Evolutionary conservation across 2,329 filamentous ascomycete genomes (phyloP).

Genomic region (Didymella sp.): DNA sequence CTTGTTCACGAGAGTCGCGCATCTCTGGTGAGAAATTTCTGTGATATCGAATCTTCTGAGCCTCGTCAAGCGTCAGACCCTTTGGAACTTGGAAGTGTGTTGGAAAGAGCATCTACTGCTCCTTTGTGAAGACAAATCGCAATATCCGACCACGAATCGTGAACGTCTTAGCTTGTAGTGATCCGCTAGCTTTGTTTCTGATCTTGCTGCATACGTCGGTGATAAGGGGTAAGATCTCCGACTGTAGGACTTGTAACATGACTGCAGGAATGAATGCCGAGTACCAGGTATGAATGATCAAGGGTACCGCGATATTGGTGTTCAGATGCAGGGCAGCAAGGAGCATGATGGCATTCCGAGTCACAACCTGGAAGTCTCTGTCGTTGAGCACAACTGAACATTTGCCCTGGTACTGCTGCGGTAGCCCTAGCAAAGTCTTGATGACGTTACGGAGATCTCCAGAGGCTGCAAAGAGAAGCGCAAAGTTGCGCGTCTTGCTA

Average conservation of each 20-base stretch:
- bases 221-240: constrained; percentile 41
- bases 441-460: constrained; percentile 56
- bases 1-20: too few relatives aligned
- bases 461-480: constrained; percentile 53
- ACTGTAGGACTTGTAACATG: constrained; percentile 32
- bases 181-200: constrained; percentile 26
- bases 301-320: constrained; percentile 31
- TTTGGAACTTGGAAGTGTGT: not conserved
- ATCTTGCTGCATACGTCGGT: constrained; percentile 46
- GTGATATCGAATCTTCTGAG: too few relatives aligned
- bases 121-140: not conserved
- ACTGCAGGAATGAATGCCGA: constrained; percentile 47
- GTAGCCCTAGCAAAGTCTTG: constrained; percentile 49
- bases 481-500: constrained; percentile 30
- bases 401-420: constrained; percentile 17
- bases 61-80: not conserved
- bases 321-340: constrained; percentile 42
- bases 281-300: constrained; percentile 58
- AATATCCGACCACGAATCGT: not conserved
- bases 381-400: constrained; percentile 52
- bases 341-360: constrained; percentile 52
- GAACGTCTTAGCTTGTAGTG: not conserved
- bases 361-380: constrained; percentile 47
- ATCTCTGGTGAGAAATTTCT: too few relatives aligned
- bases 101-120: not conserved